phyloP scores from a whole-genome alignment of 495 filamentous ascomycete genomes.

The Penicillium crystallinum region DNA sequence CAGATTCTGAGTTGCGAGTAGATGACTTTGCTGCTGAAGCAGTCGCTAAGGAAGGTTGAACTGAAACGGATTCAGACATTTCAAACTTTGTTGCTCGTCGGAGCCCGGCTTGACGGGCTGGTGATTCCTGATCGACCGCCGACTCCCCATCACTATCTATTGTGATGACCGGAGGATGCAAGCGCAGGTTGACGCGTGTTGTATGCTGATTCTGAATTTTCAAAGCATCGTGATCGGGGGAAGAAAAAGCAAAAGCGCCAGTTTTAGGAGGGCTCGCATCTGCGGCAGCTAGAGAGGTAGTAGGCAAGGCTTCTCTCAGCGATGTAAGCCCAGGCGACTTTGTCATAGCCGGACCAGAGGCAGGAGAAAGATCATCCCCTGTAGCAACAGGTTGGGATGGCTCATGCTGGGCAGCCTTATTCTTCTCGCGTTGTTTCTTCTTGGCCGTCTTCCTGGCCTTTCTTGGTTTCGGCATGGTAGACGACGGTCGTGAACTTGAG shows the following conservation, averaged over 20 bases:
- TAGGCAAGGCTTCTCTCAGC: not conserved
- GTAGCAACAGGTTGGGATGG: not conserved
- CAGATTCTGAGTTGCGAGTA: no score
- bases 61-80: not conserved
- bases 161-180: not conserved
- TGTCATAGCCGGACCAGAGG: not conserved
- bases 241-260: not conserved
- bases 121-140: not conserved
- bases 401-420: not conserved
- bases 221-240: not conserved
- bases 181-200: not conserved
- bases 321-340: not conserved
- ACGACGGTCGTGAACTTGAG: not conserved
- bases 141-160: not conserved
- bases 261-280: not conserved
- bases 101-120: not conserved
- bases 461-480: not conserved
- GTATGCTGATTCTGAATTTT: not conserved
- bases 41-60: not conserved
- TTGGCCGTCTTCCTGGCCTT: not conserved
- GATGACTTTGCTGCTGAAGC: no score
- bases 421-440: not conserved
- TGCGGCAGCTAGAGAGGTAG: not conserved
- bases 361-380: not conserved
- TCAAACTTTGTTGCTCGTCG: not conserved